Evolutionary conservation across 768 basidiomycete genomes (phyloP).

Genomic region (Mycena alexandri): DNA sequence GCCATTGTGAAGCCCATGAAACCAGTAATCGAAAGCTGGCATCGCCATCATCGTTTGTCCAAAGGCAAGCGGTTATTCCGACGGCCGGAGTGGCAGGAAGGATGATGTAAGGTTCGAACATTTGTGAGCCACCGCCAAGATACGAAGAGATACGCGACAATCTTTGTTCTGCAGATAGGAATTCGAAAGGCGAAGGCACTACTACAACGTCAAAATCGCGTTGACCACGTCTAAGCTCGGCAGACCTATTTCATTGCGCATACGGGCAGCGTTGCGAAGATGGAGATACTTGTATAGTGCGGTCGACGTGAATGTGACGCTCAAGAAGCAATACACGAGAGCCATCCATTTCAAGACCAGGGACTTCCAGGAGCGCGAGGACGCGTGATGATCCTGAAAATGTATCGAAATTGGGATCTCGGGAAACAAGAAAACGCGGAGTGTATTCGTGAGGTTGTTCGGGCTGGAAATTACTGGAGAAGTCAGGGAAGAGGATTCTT

Average conservation of each 20-base stretch:
- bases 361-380: slow-evolving; percentile 44
- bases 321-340: slow-evolving; percentile 56
- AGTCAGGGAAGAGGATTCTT: slow-evolving; percentile 16
- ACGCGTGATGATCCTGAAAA: slow-evolving; percentile 38
- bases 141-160: slow-evolving; percentile 52
- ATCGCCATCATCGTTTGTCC: slow-evolving; percentile 54
- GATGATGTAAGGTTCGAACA: slow-evolving; percentile 54
- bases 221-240: not conserved
- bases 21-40: slow-evolving; percentile 48
- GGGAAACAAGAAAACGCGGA: slow-evolving; percentile 32
- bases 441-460: slow-evolving; percentile 27
- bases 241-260: slow-evolving; percentile 14
- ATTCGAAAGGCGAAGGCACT: slow-evolving; percentile 42
- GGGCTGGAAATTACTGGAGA: slow-evolving; percentile 25
- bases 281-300: slow-evolving; percentile 43
- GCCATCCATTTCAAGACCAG: slow-evolving; percentile 50
- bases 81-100: slow-evolving; percentile 34
- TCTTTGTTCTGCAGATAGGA: slow-evolving; percentile 48
- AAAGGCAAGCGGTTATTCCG: slow-evolving; percentile 62
- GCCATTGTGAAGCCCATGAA: slow-evolving; percentile 57
- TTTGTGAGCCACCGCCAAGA: slow-evolving; percentile 40
- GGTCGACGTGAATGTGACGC: slow-evolving; percentile 54
- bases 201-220: not conserved
- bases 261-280: not conserved
- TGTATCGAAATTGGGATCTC: slow-evolving; percentile 23